phyloP scores from a whole-genome alignment of 2,329 filamentous ascomycete genomes.

The Claviceps maximensis region DNA sequence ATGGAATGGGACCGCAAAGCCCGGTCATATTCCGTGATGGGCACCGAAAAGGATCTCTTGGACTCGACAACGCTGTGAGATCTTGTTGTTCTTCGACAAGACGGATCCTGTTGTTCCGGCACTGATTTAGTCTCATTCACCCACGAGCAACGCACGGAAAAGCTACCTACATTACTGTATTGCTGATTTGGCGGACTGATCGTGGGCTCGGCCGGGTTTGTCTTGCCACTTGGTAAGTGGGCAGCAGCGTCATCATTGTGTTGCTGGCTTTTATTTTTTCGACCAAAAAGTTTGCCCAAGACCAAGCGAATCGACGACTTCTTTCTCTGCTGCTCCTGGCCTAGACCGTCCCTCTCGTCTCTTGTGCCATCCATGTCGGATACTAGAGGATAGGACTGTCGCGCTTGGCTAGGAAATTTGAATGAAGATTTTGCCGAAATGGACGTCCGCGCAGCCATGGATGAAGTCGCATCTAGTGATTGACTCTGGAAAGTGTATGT shows the following conservation, averaged over 20 bases:
- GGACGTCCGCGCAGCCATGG: not conserved
- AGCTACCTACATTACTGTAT: conserved; percentile 32
- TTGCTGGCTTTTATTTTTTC: conserved; percentile 34
- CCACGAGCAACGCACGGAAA: not conserved
- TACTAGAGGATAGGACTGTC: conserved; percentile 6
- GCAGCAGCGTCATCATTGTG: not conserved
- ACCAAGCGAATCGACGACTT: conserved; percentile 44
- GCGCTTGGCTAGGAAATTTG: not conserved
- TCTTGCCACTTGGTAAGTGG: not conserved
- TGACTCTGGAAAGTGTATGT: not conserved
- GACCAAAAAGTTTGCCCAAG: conserved; percentile 44
- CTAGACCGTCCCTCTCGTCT: conserved; percentile 6
- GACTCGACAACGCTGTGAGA: conserved; percentile 19
- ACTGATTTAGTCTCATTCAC: not conserved
- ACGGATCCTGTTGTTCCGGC: conserved; percentile 10
- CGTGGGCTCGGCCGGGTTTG: not conserved
- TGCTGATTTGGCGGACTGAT: conserved; percentile 20
- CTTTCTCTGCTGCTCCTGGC: conserved; percentile 33
- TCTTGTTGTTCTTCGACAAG: conserved; percentile 27
- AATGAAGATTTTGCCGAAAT: not conserved
- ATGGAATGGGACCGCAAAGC: conserved; percentile 50
- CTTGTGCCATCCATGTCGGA: conserved; percentile 7
- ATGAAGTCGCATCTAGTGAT: not conserved
- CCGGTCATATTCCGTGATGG: conserved; percentile 46
- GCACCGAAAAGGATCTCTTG: conserved; percentile 45